Base-by-base conservation (phyloP, 352 stramenopile species). In the Phytopythium litorale region DNA sequence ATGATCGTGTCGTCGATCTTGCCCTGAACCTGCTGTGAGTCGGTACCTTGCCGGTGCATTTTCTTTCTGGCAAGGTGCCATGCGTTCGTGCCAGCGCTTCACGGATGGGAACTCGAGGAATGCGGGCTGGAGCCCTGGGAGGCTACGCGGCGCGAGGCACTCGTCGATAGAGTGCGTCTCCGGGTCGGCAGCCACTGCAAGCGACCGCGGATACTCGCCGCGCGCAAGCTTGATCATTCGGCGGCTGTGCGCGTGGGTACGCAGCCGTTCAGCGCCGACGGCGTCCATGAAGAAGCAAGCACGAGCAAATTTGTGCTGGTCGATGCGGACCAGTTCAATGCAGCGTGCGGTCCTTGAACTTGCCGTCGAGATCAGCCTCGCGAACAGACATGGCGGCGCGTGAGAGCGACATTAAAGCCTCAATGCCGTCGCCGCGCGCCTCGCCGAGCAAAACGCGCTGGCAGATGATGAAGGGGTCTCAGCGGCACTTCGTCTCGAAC, bases 221-320 rank as follows among this genome's bases (percentile, higher is more conserved):
- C 87, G 91, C 23, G 81, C 79, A 53, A 97, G 83, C 61, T 87
- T 79, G 60, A 96, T 79, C 30, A 79, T 51, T 8, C 82, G 79
- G 61, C 94, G 76, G 58, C 77, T 70, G 63, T 93, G 94, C 54
- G 91, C 73, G 59, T 96, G 96, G 15, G 96, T 73, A 0, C 84
- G 84, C 23, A 97, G 73, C 8, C 89, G 89, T 40, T 97, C 75
- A 1, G 92, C 62, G 42, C 81, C 96, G 19, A 85, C 92, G 28
- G 97, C 71, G 6, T 74, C 71, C 23, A 96, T 88, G 67, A 96
- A 97, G 63, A 96, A 90, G 3, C 89, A 81, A 33, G 94, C 82
- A n/a, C n/a, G n/a, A 51, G 87, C 76, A 63, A 96, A 96, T 67
- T 97, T 96, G 76, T 92, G 80, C 48, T 80, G 86, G 54, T 96